phyloP scores from a whole-genome alignment of 2,329 filamentous ascomycete species.

The Hypoxylon sp. region DNA sequence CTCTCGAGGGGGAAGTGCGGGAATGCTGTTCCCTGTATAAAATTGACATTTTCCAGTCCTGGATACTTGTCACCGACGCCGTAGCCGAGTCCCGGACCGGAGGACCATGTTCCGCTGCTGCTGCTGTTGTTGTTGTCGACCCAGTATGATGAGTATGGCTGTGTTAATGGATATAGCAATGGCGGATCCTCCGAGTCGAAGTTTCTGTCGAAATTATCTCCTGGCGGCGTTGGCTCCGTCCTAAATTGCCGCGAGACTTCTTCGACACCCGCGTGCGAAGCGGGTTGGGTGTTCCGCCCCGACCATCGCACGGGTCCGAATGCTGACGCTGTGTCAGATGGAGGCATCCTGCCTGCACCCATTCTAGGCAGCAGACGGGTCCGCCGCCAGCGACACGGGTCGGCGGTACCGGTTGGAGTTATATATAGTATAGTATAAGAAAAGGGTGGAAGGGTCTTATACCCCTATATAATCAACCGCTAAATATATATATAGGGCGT shows the following conservation, averaged over 20 bases:
- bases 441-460: too few relatives aligned
- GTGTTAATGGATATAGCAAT: slow-evolving; percentile 9
- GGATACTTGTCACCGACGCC: slow-evolving; percentile 24
- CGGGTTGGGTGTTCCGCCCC: background rate
- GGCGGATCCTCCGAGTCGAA: slow-evolving; percentile 8
- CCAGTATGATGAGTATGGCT: slow-evolving; percentile 26
- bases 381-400: background rate
- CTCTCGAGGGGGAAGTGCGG: too few relatives aligned
- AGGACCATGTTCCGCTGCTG: slow-evolving; percentile 9
- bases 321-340: background rate
- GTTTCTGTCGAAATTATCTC: background rate
- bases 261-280: background rate
- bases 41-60: slow-evolving; percentile 10
- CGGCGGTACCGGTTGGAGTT: too few relatives aligned
- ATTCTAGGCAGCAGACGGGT: background rate
- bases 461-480: too few relatives aligned
- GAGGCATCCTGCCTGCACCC: slow-evolving; percentile 1
- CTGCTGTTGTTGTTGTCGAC: too few relatives aligned
- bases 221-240: background rate
- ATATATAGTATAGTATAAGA: too few relatives aligned
- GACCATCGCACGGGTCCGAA: background rate
- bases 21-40: slow-evolving; percentile 8
- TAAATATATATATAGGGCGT: too few relatives aligned
- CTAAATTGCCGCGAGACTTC: background rate
- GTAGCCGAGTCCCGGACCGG: slow-evolving; percentile 12